Percentiles rank a stretch among this genome's conserved stretches.
These are phyloP conservation scores for Pleurotus djamor DNA, from an alignment of 768 basidiomycete species.

Conservation along the genomic window DNA sequence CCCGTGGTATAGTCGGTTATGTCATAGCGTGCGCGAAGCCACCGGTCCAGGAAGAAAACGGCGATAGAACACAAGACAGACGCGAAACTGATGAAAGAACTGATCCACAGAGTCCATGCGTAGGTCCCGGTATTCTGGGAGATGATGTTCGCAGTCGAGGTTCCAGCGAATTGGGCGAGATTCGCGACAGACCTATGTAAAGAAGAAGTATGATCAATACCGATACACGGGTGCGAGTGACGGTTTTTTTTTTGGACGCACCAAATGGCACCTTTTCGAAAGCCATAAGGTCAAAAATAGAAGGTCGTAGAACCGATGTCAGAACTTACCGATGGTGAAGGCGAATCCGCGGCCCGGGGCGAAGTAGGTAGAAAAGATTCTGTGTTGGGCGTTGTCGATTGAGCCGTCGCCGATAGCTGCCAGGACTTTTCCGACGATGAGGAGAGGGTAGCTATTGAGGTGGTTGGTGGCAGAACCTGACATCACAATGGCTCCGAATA, in stretches of 20 bases:
- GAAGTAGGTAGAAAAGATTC: constrained; percentile 42
- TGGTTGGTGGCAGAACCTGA: constrained; percentile 34
- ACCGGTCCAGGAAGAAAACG: constrained; percentile 33
- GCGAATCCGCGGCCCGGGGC: constrained; percentile 38
- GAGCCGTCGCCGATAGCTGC: constrained; percentile 37
- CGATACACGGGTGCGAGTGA: not conserved
- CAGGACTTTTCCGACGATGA: constrained; percentile 36
- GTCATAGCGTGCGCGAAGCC: constrained; percentile 28
- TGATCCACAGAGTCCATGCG: constrained; percentile 41
- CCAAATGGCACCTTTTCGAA: constrained; percentile 28
- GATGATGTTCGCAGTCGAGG: constrained; percentile 39
- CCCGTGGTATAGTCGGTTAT: constrained; percentile 34
- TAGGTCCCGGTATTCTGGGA: constrained; percentile 32
- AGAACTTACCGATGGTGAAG: constrained; percentile 27
- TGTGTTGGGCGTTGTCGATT: constrained; percentile 40
- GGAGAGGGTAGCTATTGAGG: constrained; percentile 34
- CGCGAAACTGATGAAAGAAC: constrained; percentile 31
- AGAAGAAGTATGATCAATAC: too few species aligned
- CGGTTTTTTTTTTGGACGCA: constrained; percentile 7
- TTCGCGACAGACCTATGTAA: constrained; percentile 31
- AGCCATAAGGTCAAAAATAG: not conserved
- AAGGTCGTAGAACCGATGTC: not conserved
- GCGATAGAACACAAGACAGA: constrained; percentile 33
- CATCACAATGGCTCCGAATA: constrained; percentile 32
- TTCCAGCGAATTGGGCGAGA: constrained; percentile 36